Evolutionary conservation across 2,329 filamentous ascomycete genomes (phyloP).

Genomic region (Diaporthe capsici): DNA sequence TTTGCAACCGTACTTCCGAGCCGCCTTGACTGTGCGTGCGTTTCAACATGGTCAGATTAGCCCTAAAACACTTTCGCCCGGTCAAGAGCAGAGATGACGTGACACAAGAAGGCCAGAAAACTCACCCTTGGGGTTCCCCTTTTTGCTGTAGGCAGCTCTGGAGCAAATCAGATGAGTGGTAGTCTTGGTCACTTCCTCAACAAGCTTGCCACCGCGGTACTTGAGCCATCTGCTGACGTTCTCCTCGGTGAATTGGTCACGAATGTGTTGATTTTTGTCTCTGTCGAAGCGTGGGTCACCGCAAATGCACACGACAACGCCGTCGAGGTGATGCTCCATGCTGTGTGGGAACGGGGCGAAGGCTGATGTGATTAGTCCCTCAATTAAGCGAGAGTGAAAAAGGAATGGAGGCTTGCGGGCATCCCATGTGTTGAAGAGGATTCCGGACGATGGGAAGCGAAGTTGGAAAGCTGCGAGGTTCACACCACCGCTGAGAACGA

Average conservation of each 20-base stretch:
- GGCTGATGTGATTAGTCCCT: conserved; percentile 41
- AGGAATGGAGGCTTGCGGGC: background rate
- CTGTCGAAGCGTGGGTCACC: conserved; percentile 66
- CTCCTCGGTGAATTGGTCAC: conserved; percentile 59
- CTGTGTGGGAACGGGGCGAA: background rate
- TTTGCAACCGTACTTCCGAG: conserved; percentile 52
- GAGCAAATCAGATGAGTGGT: conserved; percentile 83
- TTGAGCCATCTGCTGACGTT: conserved; percentile 77
- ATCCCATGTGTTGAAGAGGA: background rate
- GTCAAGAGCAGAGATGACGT: too few relatives aligned
- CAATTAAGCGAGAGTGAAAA: background rate
- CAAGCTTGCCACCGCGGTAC: conserved; percentile 72
- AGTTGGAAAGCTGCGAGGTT: background rate
- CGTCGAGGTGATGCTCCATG: conserved; percentile 57
- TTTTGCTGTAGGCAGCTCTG: conserved; percentile 70
- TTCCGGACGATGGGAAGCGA: background rate
- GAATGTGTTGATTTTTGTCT: background rate
- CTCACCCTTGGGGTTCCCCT: conserved; percentile 53
- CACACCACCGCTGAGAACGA: background rate
- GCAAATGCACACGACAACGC: conserved; percentile 67
- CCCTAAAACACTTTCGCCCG: background rate
- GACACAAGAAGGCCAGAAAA: background rate
- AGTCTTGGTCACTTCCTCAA: conserved; percentile 61
- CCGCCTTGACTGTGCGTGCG: conserved; percentile 54
- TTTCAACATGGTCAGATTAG: background rate